Evolutionary conservation across 371 early-diverging fungal species (phyloP), one percentile per base, ranked within the genome.

Genomic region (Mucor saturninus): DNA sequence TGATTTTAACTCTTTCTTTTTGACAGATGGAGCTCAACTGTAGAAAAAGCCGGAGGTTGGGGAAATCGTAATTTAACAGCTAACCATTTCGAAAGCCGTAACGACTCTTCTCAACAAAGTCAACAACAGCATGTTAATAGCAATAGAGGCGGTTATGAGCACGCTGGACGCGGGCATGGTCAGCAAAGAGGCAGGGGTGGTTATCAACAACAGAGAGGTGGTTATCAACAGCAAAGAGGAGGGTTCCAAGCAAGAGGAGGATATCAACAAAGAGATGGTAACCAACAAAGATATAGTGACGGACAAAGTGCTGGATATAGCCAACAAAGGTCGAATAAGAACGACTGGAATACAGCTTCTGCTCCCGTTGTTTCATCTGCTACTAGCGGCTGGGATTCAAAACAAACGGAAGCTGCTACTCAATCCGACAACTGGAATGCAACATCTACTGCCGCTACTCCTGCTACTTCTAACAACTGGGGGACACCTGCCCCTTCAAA

Each of bases 131-230:
- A n/a, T 46, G 26, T 21, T 46, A n/a, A 46, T 43, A 46, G 26
- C 9, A 46, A 9, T 21, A 26, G 46, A 46, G 46, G 21, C 4
- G 46, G 46, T 5, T 52, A 53, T 30, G 15, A 54, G 28, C 40
- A 50, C 13, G 37, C 29, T 54, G 54, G 49, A 28, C 39, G 63
- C 29, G 56, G 56, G 0, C 38, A 48, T 4, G 56, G 39, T 13
- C 56, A 59, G 30, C 52, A 59, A 39, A 40, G 52, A 58, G 35
- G 28, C 28, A 50, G 43, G 43, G 51, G 56, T 15, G 21, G 15
- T 0, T 50, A 40, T 21, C 56, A 56, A 26, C 50, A 56, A 3
- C 54, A 32, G 26, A 35, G n/a, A 2, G n/a, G 31, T 14, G 6
- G 42, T 14, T 6, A 37, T 6, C 31, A 28, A 1, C 52, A 42